Evolutionary conservation across 441 rosid genomes (phyloP), one percentile per base, ranked within the genome.

Genomic region (Brassica balearica): DNA sequence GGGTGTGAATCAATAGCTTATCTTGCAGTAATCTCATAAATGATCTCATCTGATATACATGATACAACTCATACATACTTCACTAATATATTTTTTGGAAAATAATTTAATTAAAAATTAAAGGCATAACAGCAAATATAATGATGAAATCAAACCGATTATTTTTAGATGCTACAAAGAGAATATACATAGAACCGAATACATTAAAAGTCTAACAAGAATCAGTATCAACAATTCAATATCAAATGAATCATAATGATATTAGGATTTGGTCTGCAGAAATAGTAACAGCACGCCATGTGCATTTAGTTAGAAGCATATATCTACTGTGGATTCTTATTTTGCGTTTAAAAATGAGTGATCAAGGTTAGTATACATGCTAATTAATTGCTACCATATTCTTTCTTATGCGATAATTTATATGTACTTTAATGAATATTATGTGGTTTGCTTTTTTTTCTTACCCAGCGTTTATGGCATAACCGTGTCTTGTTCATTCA

Each of bases 241-340:
- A 71, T 38, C 38, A 65, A 51, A 65, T 56, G 55, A 59, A 32
- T 74, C 75, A 74, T 74, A 61, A 73, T 69, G 64, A 51, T 61
- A 73, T 61, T 79, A 63, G 78, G 75, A 73, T 73, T 62, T 63
- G 74, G 78, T 79, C 60, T 73, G 70, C 61, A 73, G 58, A 63
- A 11, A 64, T 61, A 73, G 74, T 73, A 73, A 53, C 36, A 55
- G 46, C 68, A 53, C 22, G 14, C 81, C 76, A 77, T 72, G 77
- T 77, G 81, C 77, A 58, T 58, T 65, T 25, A 22, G 20, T 68
- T 36, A 32, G 17, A 63, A 53, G 36, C 68, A 56, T 43, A 71
- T 20, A 38, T 2, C 11, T 14, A 53, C 41, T 71, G 17, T 55
- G 60, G 58, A 38, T 23, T 65, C 51, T 34, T 15, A 77, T 53